phyloP scores from a whole-genome alignment of 2,329 filamentous ascomycete species.

The Colletotrichum incanum region DNA sequence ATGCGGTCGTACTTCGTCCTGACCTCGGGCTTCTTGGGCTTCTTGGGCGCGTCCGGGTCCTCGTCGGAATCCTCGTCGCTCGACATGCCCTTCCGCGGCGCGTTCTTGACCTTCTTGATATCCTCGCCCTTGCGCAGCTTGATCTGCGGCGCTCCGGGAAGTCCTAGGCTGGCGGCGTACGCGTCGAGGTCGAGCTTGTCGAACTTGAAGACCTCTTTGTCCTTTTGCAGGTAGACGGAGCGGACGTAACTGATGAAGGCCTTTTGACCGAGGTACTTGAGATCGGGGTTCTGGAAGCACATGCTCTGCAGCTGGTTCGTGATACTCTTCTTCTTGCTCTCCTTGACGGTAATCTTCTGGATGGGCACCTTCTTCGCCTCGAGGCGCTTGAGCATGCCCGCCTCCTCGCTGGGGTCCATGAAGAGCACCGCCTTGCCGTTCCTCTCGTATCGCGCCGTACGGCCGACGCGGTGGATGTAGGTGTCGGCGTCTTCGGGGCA shows the following conservation, averaged over 20 bases:
- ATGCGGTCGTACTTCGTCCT: constrained; percentile 97
- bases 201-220: constrained; percentile 92
- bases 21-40: constrained; percentile 79
- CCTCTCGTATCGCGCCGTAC: constrained; percentile 93
- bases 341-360: constrained; percentile 86
- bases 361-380: constrained; percentile 93
- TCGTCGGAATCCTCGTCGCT: constrained; percentile 74
- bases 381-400: constrained; percentile 88
- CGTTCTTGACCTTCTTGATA: constrained; percentile 89
- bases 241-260: constrained; percentile 93
- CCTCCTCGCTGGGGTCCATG: constrained; percentile 91
- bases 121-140: constrained; percentile 94
- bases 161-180: constrained; percentile 86
- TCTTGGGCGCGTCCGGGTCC: constrained; percentile 62
- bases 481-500: constrained; percentile 97
- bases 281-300: constrained; percentile 93
- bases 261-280: constrained; percentile 97
- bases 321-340: constrained; percentile 91
- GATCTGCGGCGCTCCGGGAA: constrained; percentile 93
- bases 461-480: constrained; percentile 95
- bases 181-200: constrained; percentile 87
- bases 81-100: constrained; percentile 77
- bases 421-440: constrained; percentile 92
- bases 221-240: constrained; percentile 88
- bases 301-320: constrained; percentile 90